Evolutionary conservation across 1,139 yeast genomes (phyloP), one percentile per base, ranked within the genome.

Genomic region (Diutina pseudorugosa): DNA sequence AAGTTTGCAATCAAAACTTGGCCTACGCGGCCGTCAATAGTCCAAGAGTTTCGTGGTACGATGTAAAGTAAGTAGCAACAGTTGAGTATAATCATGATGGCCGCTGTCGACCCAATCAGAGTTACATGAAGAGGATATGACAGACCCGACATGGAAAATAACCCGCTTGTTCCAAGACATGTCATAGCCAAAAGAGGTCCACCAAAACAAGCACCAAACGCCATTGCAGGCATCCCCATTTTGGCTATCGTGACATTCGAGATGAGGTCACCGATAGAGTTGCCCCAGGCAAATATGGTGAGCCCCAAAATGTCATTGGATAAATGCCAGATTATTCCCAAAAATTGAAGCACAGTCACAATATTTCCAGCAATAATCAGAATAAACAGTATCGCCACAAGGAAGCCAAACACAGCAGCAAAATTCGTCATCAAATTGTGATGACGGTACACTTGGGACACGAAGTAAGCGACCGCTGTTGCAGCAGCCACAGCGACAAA

Each of bases 201-300:
- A 0, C 97, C 98, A 65, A 90, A 87, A 62, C 97, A 91, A 0
- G 98, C 97, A 14, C 95, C 86, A 45, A 93, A 73, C 0, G 98
- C 97, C 93, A 91, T 88, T 56, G 86, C 76, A 0, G 96, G 91
- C 71, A 83, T 84, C 0, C 97, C 97, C 81, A 88, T 80, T 56
- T 72, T 74, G 0, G 96, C 93, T 52, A 93, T 82, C 0, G 95
- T 86, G 51, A 85, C 71, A 61, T 93, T 90, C 0, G 97, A 85
- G 1, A 91, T 82, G 52, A 91, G 72, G 61, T 93, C 98, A 5
- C 97, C 96, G 4, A 89, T 69, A 0, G 96, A 90, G 63, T 91
- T 93, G 7, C 98, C 98, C 58, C 91, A 71, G 0, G 98, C 97
- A 70, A 91, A 90, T 0, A 91, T 77, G 0, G 97, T 90, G 25